Conservation (phyloP, 495 filamentous ascomycete species). For the Daldinia decipiens region DNA sequence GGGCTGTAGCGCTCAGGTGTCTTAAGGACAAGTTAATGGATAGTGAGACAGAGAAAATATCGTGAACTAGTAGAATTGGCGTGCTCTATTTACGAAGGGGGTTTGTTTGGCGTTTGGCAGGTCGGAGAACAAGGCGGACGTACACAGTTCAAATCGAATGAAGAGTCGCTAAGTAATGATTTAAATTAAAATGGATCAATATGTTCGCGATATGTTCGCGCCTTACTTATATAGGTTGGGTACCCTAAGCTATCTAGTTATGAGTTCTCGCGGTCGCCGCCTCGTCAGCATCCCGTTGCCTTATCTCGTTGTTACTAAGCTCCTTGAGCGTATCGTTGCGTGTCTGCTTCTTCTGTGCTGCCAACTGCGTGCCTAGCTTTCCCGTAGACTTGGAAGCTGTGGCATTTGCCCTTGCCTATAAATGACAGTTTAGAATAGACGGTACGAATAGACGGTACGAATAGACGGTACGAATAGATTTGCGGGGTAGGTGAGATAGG, state of each 20-base stretch:
- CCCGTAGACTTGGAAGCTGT: slow-evolving; percentile 56
- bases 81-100: slow-evolving; percentile 18
- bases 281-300: slow-evolving; percentile 67
- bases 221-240: neutral
- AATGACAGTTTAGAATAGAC: slow-evolving; percentile 20
- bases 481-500: neutral
- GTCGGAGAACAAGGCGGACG: slow-evolving; percentile 1
- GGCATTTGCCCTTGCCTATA: slow-evolving; percentile 58
- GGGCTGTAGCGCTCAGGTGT: neutral
- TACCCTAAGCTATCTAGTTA: slow-evolving; percentile 50
- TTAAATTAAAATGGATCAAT: neutral
- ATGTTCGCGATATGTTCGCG: neutral
- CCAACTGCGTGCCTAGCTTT: slow-evolving; percentile 70
- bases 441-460: no score
- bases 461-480: no score
- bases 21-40: slow-evolving; percentile 10
- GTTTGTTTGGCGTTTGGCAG: slow-evolving; percentile 23
- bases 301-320: slow-evolving; percentile 65
- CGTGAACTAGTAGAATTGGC: neutral
- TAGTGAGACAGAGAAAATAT: slow-evolving; percentile 10
- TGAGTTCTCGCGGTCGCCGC: slow-evolving; percentile 61
- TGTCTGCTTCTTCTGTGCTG: slow-evolving; percentile 73
- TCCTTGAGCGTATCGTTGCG: slow-evolving; percentile 66
- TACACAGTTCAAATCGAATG: slow-evolving; percentile 9
- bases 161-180: neutral